Conservation (phyloP, 2,329 filamentous ascomycete species). For the Chrysoporthe austroafricana region DNA sequence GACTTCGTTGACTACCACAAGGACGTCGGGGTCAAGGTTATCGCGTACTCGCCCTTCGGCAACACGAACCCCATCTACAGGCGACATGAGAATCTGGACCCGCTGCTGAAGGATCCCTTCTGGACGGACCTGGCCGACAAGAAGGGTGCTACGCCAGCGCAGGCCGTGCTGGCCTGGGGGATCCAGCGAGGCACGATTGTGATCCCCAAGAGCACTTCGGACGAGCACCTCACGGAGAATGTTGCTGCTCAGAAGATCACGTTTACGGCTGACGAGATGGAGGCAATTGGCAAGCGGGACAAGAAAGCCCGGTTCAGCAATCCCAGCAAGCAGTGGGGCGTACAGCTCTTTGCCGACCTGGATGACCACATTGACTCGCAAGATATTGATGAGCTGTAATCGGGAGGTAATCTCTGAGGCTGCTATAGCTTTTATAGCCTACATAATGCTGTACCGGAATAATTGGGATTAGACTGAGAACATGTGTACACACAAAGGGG, state of each 20-base stretch:
- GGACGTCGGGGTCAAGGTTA: conserved; percentile 47
- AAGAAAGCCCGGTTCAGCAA: conserved; percentile 42
- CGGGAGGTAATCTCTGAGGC: background rate
- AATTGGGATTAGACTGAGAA: background rate
- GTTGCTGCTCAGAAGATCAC: conserved; percentile 52
- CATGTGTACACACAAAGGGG: too few relatives aligned
- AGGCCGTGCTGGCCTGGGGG: conserved; percentile 53
- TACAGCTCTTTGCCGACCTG: conserved; percentile 44
- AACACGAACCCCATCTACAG: conserved; percentile 53
- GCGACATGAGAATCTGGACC: conserved; percentile 34
- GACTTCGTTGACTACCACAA: conserved; percentile 50
- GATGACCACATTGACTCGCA: conserved; percentile 40
- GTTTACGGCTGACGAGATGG: conserved; percentile 44
- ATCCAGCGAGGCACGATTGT: conserved; percentile 50
- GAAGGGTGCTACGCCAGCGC: conserved; percentile 47
- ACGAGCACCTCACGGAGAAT: conserved; percentile 49
- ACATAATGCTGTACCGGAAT: background rate
- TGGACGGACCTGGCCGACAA: conserved; percentile 43
- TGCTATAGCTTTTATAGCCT: background rate
- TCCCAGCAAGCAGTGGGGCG: conserved; percentile 44
- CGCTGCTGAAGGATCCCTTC: conserved; percentile 46
- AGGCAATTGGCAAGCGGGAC: conserved; percentile 34
- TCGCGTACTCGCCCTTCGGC: conserved; percentile 56
- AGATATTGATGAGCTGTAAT: conserved; percentile 23
- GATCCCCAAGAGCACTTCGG: conserved; percentile 54